Conservation (phyloP, 1,139 yeast genomes). For the Geotrichum bryndzae region DNA sequence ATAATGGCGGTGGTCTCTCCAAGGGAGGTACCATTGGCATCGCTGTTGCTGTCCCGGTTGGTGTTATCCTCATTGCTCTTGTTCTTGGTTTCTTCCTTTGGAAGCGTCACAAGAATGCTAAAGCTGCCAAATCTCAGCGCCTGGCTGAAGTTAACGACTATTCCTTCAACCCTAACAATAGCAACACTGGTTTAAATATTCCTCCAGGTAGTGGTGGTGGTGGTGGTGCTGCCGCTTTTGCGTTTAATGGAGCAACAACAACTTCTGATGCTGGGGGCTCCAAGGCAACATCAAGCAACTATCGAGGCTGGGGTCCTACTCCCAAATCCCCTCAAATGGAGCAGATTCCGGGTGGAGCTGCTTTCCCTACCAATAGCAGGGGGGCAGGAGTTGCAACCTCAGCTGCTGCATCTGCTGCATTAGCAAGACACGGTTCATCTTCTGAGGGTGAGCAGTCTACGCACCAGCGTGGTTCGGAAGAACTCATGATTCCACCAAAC, state of each 20-base stretch:
- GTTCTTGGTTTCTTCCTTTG: conserved; percentile 13
- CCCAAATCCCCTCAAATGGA: conserved; percentile 17
- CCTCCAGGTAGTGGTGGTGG: background rate
- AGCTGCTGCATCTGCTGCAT: conserved; percentile 1
- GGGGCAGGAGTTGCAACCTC: background rate
- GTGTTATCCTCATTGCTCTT: conserved; percentile 9
- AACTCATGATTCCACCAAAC: background rate
- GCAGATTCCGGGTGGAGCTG: conserved; percentile 5
- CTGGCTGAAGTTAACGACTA: conserved; percentile 18
- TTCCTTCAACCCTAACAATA: conserved; percentile 16
- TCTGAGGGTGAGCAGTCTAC: background rate
- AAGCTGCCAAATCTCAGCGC: conserved; percentile 15
- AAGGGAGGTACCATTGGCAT: conserved; percentile 14
- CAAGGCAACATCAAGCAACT: conserved; percentile 6
- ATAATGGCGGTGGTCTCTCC: conserved; percentile 1
- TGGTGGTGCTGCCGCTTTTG: background rate
- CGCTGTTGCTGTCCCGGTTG: conserved; percentile 18
- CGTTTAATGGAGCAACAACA: background rate
- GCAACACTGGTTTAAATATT: background rate
- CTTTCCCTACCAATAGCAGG: background rate
- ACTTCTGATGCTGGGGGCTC: background rate
- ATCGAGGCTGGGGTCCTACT: conserved; percentile 20
- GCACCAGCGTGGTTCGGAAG: conserved; percentile 3
- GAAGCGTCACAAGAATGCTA: conserved; percentile 12
- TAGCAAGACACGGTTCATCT: conserved; percentile 4